Conservation (phyloP, 169 alveolate species). For the Perkinsus chesapeaki region DNA sequence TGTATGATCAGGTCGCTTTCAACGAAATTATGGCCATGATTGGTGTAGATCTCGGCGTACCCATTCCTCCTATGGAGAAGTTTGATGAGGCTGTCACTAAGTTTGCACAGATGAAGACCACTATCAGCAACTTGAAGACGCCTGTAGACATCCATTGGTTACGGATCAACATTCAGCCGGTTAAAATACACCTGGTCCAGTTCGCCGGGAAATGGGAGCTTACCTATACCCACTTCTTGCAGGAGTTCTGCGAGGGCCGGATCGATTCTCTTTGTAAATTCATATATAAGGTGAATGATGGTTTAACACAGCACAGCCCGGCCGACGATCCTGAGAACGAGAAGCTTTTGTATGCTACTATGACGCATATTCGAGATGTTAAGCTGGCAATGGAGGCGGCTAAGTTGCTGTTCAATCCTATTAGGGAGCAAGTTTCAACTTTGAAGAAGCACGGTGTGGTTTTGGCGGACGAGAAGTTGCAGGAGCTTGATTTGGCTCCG, state of each 20-base stretch:
- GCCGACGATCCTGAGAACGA: slow-evolving; percentile 63
- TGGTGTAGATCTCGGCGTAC: slow-evolving; percentile 36
- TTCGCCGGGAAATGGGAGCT: slow-evolving; percentile 71
- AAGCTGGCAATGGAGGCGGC: slow-evolving; percentile 63
- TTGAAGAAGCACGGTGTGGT: slow-evolving; percentile 74
- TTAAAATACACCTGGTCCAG: slow-evolving; percentile 63
- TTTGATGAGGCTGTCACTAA: slow-evolving; percentile 73
- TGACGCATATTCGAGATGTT: slow-evolving; percentile 83
- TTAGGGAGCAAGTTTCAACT: slow-evolving; percentile 57
- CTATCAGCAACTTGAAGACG: slow-evolving; percentile 66
- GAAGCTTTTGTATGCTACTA: slow-evolving; percentile 67
- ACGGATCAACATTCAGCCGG: slow-evolving; percentile 74
- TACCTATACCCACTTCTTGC: slow-evolving; percentile 63
- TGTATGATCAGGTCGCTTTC: slow-evolving; percentile 35
- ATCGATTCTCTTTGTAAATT: slow-evolving; percentile 66
- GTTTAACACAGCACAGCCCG: slow-evolving; percentile 59
- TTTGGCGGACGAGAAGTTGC: slow-evolving; percentile 66
- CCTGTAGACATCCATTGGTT: slow-evolving; percentile 80
- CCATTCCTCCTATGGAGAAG: slow-evolving; percentile 61
- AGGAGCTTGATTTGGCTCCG: slow-evolving; percentile 70
- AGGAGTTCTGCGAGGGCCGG: slow-evolving; percentile 54
- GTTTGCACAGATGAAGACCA: slow-evolving; percentile 52
- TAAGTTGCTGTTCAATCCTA: slow-evolving; percentile 57
- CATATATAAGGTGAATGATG: slow-evolving; percentile 66
- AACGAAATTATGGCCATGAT: slow-evolving; percentile 58